These are phyloP conservation scores for Auricularia sp. DNA, from an alignment of 768 basidiomycete species.

Conservation along the genomic window DNA sequence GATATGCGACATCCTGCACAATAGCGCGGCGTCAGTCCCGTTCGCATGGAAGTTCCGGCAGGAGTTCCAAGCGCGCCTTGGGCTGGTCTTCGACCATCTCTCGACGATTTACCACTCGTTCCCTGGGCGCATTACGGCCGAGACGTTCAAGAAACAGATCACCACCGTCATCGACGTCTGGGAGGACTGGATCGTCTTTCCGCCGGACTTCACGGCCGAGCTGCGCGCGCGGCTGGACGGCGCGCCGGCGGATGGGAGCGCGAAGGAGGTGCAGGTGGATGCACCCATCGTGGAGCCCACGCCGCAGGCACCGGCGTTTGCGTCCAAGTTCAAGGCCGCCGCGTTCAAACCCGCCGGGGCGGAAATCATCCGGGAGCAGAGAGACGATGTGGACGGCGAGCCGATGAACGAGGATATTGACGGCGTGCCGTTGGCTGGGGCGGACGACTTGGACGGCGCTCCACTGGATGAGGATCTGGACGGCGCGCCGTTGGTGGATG, in stretches of 20 bases:
- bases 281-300: conserved; percentile 19
- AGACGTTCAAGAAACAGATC: conserved; percentile 91
- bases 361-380: conserved; percentile 13
- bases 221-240: conserved; percentile 71
- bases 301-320: conserved; percentile 18
- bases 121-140: conserved; percentile 90
- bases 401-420: conserved; percentile 17
- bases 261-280: conserved; percentile 21
- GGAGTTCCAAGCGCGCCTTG: conserved; percentile 83
- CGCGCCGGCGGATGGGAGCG: conserved; percentile 13
- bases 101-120: conserved; percentile 92
- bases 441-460: conserved; percentile 15
- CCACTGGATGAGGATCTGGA: conserved; percentile 5
- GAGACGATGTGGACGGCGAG: conserved; percentile 18
- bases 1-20: conserved; percentile 96
- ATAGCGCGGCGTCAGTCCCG: conserved; percentile 85
- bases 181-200: conserved; percentile 98
- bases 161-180: conserved; percentile 84
- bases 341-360: conserved; percentile 59
- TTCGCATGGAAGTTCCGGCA: conserved; percentile 97
- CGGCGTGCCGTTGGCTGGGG: conserved; percentile 31
- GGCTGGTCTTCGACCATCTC: conserved; percentile 93
- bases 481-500: conserved; percentile 10
- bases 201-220: conserved; percentile 71
- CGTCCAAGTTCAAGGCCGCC: conserved; percentile 66